Evolutionary conservation across 2,329 filamentous ascomycete genomes (phyloP).

Genomic region (Neodidymelliopsis sp.): DNA sequence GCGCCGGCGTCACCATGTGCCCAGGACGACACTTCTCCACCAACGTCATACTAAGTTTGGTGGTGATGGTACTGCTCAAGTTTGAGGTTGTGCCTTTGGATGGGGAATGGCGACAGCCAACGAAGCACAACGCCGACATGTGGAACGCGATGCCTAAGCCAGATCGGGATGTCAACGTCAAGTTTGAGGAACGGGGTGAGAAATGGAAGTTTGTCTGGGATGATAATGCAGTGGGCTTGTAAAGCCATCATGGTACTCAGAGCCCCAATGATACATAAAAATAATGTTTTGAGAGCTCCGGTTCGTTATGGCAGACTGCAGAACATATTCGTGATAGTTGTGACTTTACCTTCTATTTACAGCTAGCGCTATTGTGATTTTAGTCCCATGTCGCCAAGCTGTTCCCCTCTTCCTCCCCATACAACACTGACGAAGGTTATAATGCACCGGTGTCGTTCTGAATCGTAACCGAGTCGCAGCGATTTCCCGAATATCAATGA

Average conservation of each 20-base stretch:
- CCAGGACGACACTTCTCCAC: constrained; percentile 51
- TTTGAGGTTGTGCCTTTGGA: constrained; percentile 39
- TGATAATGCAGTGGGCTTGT: no score
- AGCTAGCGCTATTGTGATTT: neutral
- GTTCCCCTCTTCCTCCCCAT: constrained; percentile 1
- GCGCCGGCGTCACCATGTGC: constrained; percentile 46
- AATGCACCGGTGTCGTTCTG: neutral
- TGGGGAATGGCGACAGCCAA: constrained; percentile 33
- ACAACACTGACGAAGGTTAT: neutral
- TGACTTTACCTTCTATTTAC: neutral
- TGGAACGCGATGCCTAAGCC: constrained; percentile 46
- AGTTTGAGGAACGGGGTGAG: constrained; percentile 11
- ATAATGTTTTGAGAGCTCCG: no score
- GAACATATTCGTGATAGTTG: no score
- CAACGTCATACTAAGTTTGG: constrained; percentile 43
- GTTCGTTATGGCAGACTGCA: no score
- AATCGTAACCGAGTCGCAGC: neutral
- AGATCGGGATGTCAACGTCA: constrained; percentile 34
- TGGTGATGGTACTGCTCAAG: constrained; percentile 43
- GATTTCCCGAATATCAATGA: constrained; percentile 19
- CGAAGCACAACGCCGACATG: constrained; percentile 34
- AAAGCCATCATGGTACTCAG: neutral
- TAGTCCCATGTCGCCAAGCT: neutral
- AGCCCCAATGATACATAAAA: neutral
- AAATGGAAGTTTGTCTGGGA: constrained; percentile 36